A percentile compares a stretch with the other conserved stretches of the same genome.
phyloP scores from a whole-genome alignment of 2,329 filamentous ascomycete genomes.

The Dothideomycetidae sp. region DNA sequence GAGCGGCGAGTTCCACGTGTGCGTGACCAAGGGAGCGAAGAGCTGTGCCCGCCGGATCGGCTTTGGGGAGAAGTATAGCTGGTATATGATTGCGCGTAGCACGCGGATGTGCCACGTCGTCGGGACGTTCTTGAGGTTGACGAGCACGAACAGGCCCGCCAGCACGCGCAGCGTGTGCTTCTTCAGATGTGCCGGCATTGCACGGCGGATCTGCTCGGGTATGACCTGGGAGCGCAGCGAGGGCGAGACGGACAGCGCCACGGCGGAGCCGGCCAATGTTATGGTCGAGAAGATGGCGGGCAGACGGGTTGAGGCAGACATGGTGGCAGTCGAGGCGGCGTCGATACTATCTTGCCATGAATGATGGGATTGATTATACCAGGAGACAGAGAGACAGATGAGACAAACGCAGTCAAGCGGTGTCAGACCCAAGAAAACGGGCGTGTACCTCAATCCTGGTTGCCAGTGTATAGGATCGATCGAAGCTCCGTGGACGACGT shows the following conservation, averaged over 20 bases:
- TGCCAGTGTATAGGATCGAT: too few species aligned
- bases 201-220: background rate
- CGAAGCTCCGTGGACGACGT: too few species aligned
- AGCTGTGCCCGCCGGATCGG: constrained; percentile 44
- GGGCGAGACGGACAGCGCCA: constrained; percentile 3
- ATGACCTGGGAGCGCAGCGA: constrained; percentile 5
- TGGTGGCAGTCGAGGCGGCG: background rate
- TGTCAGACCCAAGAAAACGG: too few species aligned
- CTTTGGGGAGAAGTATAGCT: constrained; percentile 31
- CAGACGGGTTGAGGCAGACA: background rate
- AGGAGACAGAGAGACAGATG: too few species aligned
- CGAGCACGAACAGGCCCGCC: constrained; percentile 1
- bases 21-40: constrained; percentile 56
- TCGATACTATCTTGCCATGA: too few species aligned
- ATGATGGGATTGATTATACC: too few species aligned
- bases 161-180: constrained; percentile 3
- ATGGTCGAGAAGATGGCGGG: background rate
- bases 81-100: constrained; percentile 32
- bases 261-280: background rate
- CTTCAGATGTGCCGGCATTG: constrained; percentile 1
- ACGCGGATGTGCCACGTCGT: constrained; percentile 22
- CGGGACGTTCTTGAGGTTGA: constrained; percentile 9
- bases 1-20: constrained; percentile 51
- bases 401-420: too few species aligned
- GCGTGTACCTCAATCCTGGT: too few species aligned